A percentile compares a stretch with the other conserved stretches of the same genome.
These are phyloP conservation scores for Trametes cingulata DNA, from an alignment of 768 basidiomycete genomes.

Conservation along the genomic window DNA sequence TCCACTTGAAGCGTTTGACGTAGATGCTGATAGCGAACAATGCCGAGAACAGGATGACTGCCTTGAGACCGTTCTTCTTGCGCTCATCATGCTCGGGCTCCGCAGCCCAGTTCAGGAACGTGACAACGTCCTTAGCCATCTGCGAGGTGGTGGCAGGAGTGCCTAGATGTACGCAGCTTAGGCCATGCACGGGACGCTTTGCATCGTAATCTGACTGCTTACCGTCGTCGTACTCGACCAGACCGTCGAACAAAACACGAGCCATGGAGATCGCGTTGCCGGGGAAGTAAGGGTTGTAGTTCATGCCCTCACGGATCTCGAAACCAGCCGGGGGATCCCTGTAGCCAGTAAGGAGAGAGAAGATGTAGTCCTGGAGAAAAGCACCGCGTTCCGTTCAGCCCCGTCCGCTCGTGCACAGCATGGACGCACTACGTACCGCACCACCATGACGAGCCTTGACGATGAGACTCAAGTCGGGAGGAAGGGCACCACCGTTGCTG, in stretches of 20 bases:
- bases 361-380: conserved; percentile 82
- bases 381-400: neutral
- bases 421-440: conserved; percentile 59
- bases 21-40: conserved; percentile 81
- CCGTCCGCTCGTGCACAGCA: neutral
- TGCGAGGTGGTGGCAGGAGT: conserved; percentile 97
- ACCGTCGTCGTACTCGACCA: conserved; percentile 98
- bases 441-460: conserved; percentile 98
- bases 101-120: conserved; percentile 95
- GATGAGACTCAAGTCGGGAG: conserved; percentile 96
- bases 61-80: conserved; percentile 96
- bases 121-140: conserved; percentile 98
- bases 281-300: conserved; percentile 99
- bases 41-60: conserved; percentile 88
- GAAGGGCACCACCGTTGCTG: conserved; percentile 90
- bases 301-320: conserved; percentile 95
- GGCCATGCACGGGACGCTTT: neutral
- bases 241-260: conserved; percentile 90
- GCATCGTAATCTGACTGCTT: conserved; percentile 23
- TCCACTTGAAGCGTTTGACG: conserved; percentile 97
- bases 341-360: conserved; percentile 96
- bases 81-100: conserved; percentile 98
- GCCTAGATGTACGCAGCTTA: conserved; percentile 44
- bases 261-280: conserved; percentile 99
- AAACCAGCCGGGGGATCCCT: conserved; percentile 95